Conservation (phyloP, 2,329 filamentous ascomycete genomes). For the Pyricularia pennisetigena region DNA sequence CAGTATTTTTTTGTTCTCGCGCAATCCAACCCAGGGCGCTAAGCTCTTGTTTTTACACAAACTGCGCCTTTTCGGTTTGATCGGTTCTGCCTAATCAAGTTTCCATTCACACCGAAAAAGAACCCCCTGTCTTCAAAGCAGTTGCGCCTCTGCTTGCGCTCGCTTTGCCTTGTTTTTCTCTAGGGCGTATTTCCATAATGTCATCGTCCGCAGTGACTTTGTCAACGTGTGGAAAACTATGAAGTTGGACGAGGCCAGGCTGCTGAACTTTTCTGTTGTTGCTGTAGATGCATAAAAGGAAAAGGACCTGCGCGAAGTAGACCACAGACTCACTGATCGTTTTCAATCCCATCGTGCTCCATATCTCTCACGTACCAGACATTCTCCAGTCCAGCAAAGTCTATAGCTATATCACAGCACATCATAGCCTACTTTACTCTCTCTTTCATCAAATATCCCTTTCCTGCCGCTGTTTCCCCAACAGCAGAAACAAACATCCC, state of each 20-base stretch:
- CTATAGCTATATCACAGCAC: background rate
- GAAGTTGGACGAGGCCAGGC: background rate
- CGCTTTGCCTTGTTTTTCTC: background rate
- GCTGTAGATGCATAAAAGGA: background rate
- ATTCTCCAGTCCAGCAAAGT: background rate
- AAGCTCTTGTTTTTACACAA: background rate
- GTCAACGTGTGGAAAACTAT: background rate
- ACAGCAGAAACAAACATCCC: background rate
- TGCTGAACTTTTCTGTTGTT: background rate
- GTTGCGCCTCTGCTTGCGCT: background rate
- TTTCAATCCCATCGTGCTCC: background rate
- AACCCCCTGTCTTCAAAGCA: background rate
- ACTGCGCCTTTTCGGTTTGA: background rate
- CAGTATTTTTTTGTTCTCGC: no score
- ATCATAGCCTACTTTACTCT: background rate
- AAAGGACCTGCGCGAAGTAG: background rate
- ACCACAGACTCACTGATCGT: background rate
- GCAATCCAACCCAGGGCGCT: background rate
- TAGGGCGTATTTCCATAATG: background rate
- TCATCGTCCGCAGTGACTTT: background rate
- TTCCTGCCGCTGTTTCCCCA: background rate
- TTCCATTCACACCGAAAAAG: background rate
- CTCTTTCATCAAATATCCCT: background rate
- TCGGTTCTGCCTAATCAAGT: background rate
- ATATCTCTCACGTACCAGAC: background rate